Evolutionary conservation across 2,329 filamentous ascomycete genomes (phyloP), one percentile per base, ranked within the genome.

Genomic region (Botrytis tulipae): DNA sequence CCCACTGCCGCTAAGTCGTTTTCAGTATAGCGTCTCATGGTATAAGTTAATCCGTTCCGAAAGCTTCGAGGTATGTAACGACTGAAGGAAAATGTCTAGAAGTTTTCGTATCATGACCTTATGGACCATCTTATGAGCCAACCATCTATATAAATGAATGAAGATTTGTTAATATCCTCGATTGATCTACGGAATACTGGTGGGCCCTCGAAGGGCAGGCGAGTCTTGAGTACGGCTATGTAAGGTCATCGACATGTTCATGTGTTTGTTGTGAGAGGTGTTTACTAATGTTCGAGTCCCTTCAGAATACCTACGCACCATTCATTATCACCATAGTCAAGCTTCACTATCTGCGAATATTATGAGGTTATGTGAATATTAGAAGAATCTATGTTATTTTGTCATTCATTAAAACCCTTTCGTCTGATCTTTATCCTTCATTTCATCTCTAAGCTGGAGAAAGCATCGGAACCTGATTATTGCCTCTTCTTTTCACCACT

Each of bases 141-240:
- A 18, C 51, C 25, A 54, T 54, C 51, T n/a, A n/a, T 37, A 71
- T 63, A 16, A 32, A 32, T 40, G n/a, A 66, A 32, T 51, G 60
- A 51, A 65, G 46, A 57, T 32, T 10, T 40, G 16, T 8, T 42
- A 25, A 14, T 44, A n/a, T 66, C 32, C 42, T 42, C 46, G 54
- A 71, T 57, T 71, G 60, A 66, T 71, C 60, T 54, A 51, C 16
- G 35, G 29, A 22, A 25, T 54, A 25, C 32, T 63, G n/a, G 70
- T 71, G 70, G 60, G 70, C 70, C 70, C 70, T 71, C 25, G n/a
- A 35, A 65, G 60, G 70, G 70, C 70, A 71, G 57, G 60, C 42
- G 70, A 66, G 60, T 46, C 32, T 37, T 66, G 29, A 18, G 42
- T 25, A 71, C 35, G 46, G 59, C 44, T 66, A 63, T 35, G 59